phyloP scores from a whole-genome alignment of 2,329 filamentous ascomycete species.

The Lecanoromycetidae sp. region DNA sequence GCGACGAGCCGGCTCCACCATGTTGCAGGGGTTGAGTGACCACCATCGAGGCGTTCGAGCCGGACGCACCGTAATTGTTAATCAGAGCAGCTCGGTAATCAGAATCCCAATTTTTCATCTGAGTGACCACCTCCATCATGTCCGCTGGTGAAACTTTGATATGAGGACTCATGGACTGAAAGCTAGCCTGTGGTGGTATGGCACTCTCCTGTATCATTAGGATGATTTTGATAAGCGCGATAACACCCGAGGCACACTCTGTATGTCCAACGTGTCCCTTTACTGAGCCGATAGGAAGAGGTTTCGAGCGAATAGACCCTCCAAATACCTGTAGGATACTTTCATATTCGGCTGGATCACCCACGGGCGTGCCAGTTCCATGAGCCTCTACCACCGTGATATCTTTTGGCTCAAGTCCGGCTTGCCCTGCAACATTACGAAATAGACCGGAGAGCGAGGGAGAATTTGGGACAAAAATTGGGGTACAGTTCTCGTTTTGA shows the following conservation, averaged over 20 bases:
- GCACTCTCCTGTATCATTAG: conserved; percentile 21
- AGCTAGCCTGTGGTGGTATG: conserved; percentile 22
- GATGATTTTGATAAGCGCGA: conserved; percentile 20
- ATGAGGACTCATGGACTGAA: conserved; percentile 17
- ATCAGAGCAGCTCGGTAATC: conserved; percentile 18
- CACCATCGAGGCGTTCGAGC: conserved; percentile 23
- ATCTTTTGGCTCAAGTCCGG: conserved; percentile 15
- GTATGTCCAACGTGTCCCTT: conserved; percentile 23
- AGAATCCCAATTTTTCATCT: conserved; percentile 10
- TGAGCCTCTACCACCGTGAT: conserved; percentile 20
- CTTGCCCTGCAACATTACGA: conserved; percentile 4
- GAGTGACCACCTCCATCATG: conserved; percentile 16
- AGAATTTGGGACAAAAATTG: conserved; percentile 18
- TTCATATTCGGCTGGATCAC: conserved; percentile 18
- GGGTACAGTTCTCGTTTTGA: conserved; percentile 18
- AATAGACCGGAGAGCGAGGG: conserved; percentile 20
- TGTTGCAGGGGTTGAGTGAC: conserved; percentile 17
- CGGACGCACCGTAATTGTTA: conserved; percentile 30
- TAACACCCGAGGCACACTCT: conserved; percentile 20
- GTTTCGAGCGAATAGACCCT: background rate
- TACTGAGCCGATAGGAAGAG: conserved; percentile 19
- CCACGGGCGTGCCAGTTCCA: conserved; percentile 13
- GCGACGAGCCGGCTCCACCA: conserved; percentile 8
- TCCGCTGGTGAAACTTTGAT: conserved; percentile 15
- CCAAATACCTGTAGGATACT: conserved; percentile 13